These are phyloP conservation scores for Nothomitra cinnamomea DNA, from an alignment of 2,329 filamentous ascomycete species.

Conservation along the genomic window DNA sequence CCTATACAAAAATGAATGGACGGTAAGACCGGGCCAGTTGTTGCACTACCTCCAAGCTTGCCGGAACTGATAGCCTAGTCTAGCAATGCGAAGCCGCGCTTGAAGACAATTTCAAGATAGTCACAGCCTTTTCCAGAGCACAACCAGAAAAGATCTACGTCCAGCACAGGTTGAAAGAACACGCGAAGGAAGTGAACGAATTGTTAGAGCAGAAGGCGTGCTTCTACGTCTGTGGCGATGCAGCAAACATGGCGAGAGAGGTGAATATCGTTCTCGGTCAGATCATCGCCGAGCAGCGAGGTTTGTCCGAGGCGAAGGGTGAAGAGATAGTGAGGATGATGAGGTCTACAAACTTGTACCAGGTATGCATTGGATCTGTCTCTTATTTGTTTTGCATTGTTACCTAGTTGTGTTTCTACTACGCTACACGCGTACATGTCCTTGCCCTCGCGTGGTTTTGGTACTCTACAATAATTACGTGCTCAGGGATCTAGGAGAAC, in stretches of 20 bases:
- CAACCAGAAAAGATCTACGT: constrained; percentile 84
- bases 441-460: neutral
- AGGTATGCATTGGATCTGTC: constrained; percentile 30
- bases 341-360: constrained; percentile 89
- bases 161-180: constrained; percentile 77
- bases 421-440: neutral
- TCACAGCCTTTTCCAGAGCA: constrained; percentile 93
- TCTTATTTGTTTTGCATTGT: neutral
- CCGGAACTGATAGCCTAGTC: neutral
- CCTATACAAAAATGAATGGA: constrained; percentile 80
- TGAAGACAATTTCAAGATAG: constrained; percentile 75
- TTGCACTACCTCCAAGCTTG: neutral
- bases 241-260: constrained; percentile 90
- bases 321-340: constrained; percentile 97
- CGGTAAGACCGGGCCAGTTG: constrained; percentile 43
- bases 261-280: constrained; percentile 76
- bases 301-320: constrained; percentile 67
- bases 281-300: constrained; percentile 72
- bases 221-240: constrained; percentile 97
- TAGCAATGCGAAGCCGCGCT: constrained; percentile 71
- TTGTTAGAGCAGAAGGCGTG: constrained; percentile 76
- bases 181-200: constrained; percentile 69
- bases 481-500: constrained; percentile 11
- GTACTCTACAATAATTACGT: neutral
- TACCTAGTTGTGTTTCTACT: neutral